Conservation (phyloP, 108 stramenopile species). For the Cyclostephanos tholiformis region DNA sequence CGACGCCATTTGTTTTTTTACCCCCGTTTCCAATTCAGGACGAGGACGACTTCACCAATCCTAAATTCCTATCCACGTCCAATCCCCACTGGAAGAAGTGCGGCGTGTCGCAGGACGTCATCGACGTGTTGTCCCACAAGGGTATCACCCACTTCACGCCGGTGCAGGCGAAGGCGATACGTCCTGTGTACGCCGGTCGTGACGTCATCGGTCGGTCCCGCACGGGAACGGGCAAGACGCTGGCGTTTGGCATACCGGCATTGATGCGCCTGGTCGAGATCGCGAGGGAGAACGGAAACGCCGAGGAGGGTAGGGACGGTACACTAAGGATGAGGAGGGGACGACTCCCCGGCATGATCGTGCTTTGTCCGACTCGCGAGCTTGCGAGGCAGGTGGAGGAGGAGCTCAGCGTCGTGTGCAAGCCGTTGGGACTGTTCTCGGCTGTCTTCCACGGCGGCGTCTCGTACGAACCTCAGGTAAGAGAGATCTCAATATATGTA, state of each 20-base stretch:
- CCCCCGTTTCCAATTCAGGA: conserved; percentile 4
- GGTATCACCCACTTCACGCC: conserved; percentile 87
- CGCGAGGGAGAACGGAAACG: conserved; percentile 55
- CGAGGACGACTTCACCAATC: conserved; percentile 61
- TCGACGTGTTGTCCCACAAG: conserved; percentile 84
- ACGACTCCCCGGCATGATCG: conserved; percentile 87
- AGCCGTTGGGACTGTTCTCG: conserved; percentile 79
- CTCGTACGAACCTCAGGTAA: conserved; percentile 88
- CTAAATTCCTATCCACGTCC: conserved; percentile 73
- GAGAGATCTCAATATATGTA: conserved; percentile 2
- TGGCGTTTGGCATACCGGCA: conserved; percentile 97
- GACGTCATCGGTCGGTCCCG: conserved; percentile 97
- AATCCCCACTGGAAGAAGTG: conserved; percentile 81
- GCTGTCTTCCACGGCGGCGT: conserved; percentile 97
- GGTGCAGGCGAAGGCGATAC: conserved; percentile 91
- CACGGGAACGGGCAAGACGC: conserved; percentile 99
- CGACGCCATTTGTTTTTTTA: too few species aligned
- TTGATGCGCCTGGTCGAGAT: conserved; percentile 71
- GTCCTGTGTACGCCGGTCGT: conserved; percentile 83
- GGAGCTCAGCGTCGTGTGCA: conserved; percentile 72
- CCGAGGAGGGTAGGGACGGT: conserved; percentile 48
- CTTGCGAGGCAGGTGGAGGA: conserved; percentile 98
- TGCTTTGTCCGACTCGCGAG: conserved; percentile 98
- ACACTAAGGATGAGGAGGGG: conserved; percentile 68
- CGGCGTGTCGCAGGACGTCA: conserved; percentile 68